Base-by-base conservation (phyloP, 106 monocot species). In the Phalaenopsis aphrodite region DNA sequence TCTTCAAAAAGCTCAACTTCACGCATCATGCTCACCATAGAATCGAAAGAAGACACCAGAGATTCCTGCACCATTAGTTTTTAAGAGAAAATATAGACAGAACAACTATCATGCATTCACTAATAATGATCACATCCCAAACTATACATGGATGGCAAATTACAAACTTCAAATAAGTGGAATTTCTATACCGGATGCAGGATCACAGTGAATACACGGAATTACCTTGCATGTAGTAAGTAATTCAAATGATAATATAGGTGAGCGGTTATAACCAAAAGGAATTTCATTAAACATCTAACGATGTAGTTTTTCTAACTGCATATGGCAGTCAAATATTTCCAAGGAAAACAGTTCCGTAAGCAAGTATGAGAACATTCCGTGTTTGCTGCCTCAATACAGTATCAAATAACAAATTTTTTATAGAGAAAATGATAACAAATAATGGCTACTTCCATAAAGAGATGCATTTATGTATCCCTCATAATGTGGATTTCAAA, bases 1-100 rank as follows among this genome's bases (percentile, higher is more conserved):
- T 79, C 83, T 78, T 94, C 92, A 74, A 81, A 78, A 77, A 80
- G 73, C 17, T 92, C 86, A 6, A 86, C 86, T 57, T 89, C 83
- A 78, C 81, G 83, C 39, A 87, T 82, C 90, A 89, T 75, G 48
- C 45, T 78, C 6, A 85, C 68, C 55, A 89, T 66, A 39, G 77
- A 84, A 41, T 94, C 88, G 72, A 92, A 78, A 23, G 87, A 76
- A 84, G 85, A 84, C 41, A 78, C 39, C 84, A 94, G 58, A 17
- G 58, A 74, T 77, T 84, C 84, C 97, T 97, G 81, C 46, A 24
- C 1, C 48, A 76, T 42, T 41, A 43, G 2, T 73, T 37, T 52
- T 11, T 52, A 0, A 41, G 19, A 73, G 4, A 41, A 49, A 76
- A 48, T 14, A 49, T 49, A 5, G 5, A 23, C 12, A 48, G 23